phyloP scores from a whole-genome alignment of 257 asterid genomes.

The Jacaranda copaia region DNA sequence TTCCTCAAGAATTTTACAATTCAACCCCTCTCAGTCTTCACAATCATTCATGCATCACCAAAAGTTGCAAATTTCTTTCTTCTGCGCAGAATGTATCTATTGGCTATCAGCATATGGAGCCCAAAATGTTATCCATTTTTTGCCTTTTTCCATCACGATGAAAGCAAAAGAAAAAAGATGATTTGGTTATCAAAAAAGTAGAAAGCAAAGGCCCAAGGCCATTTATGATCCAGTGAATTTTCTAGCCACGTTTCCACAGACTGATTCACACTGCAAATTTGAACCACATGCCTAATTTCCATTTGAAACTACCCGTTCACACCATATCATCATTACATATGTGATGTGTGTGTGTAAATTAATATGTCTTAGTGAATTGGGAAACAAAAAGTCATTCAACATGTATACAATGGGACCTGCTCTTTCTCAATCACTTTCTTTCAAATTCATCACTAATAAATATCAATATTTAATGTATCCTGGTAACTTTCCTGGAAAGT shows the following conservation, averaged over 20 bases:
- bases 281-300: constrained; percentile 2
- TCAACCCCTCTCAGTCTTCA: too few species aligned
- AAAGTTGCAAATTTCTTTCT: too few species aligned
- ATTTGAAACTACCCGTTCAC: neutral
- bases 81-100: neutral
- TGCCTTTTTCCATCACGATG: neutral
- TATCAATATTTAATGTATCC: neutral
- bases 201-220: neutral
- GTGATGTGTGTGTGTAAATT: neutral
- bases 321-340: neutral
- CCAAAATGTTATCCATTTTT: too few species aligned
- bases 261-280: constrained; percentile 5
- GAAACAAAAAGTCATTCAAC: neutral
- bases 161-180: neutral
- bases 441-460: neutral
- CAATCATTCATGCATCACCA: too few species aligned
- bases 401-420: constrained; percentile 1
- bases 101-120: neutral
- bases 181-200: neutral
- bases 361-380: neutral
- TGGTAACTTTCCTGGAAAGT: constrained; percentile 26
- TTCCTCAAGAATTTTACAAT: too few species aligned
- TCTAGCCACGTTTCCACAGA: neutral
- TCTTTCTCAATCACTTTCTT: constrained; percentile 22
- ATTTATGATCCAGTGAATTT: neutral